These are phyloP conservation scores for Penicillium argentinense DNA, from an alignment of 495 filamentous ascomycete species.

Conservation along the genomic window DNA sequence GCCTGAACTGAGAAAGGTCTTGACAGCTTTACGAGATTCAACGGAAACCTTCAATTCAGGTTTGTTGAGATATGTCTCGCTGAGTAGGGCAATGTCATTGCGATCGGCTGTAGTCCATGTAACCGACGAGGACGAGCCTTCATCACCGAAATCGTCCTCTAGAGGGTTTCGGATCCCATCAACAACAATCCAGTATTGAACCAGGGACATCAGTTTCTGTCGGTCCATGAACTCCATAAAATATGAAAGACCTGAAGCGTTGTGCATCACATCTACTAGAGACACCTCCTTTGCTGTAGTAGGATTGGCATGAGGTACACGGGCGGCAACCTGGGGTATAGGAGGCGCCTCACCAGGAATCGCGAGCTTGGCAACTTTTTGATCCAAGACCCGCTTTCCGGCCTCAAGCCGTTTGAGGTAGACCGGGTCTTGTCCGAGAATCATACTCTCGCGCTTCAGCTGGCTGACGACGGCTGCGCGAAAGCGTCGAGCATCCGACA, in stretches of 20 bases:
- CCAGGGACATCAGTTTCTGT: constrained; percentile 77
- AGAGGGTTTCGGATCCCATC: constrained; percentile 96
- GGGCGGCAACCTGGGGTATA: constrained; percentile 32
- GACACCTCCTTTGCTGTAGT: constrained; percentile 69
- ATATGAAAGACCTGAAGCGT: constrained; percentile 87
- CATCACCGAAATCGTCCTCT: constrained; percentile 79
- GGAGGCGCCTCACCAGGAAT: constrained; percentile 54
- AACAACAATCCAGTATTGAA: constrained; percentile 98
- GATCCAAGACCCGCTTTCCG: constrained; percentile 85
- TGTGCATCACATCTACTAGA: constrained; percentile 78
- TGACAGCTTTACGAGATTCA: constrained; percentile 65
- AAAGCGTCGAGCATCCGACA: constrained; percentile 92
- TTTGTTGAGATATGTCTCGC: constrained; percentile 81
- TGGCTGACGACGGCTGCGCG: constrained; percentile 92
- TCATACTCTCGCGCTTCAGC: constrained; percentile 76
- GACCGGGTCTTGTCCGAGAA: constrained; percentile 76
- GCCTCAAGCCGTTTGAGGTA: constrained; percentile 88
- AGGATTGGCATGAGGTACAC: constrained; percentile 36
- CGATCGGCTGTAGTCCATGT: constrained; percentile 85
- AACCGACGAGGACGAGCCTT: constrained; percentile 59
- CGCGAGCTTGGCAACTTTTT: constrained; percentile 82
- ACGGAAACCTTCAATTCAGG: constrained; percentile 76
- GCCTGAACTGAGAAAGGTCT: constrained; percentile 75
- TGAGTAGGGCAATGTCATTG: constrained; percentile 83
- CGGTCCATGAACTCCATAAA: constrained; percentile 99